A percentile compares a stretch with the other conserved stretches of the same genome.
Evolutionary conservation across 2,329 filamentous ascomycete species (phyloP).

Genomic region (Dothiorella sarmentorum): DNA sequence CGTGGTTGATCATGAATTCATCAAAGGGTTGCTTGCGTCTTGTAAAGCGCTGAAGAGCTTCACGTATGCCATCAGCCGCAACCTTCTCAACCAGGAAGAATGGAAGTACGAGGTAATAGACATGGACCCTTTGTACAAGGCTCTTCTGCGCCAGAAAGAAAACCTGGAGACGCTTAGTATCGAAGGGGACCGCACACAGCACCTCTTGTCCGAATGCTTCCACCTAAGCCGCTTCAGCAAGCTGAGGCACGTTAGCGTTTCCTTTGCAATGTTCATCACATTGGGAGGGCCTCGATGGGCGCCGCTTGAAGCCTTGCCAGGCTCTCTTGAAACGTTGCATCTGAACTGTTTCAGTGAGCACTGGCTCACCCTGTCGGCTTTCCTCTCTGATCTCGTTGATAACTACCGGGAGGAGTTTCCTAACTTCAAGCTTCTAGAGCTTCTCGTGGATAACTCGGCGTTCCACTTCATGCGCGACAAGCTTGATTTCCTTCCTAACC

Average conservation of each 20-base stretch:
- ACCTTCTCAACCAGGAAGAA: background rate
- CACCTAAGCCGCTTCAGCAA: background rate
- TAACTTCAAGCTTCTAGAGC: background rate
- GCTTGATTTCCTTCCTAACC: slow-evolving; percentile 3
- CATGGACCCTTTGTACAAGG: background rate
- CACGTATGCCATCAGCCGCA: background rate
- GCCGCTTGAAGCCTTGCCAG: background rate
- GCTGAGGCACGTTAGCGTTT: background rate
- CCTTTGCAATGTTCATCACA: background rate
- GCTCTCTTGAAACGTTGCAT: background rate
- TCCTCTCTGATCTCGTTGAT: background rate
- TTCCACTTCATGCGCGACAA: slow-evolving; percentile 10
- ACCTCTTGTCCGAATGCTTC: background rate
- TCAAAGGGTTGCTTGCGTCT: background rate
- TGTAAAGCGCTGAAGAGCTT: background rate
- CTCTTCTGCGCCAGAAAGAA: background rate
- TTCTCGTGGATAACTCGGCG: background rate
- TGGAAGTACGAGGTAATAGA: slow-evolving; percentile 5
- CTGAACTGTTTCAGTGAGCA: background rate
- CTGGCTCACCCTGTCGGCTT: slow-evolving; percentile 1
- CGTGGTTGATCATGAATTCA: background rate
- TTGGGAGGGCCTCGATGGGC: background rate
- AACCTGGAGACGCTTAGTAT: background rate
- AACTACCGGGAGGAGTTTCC: slow-evolving; percentile 4
- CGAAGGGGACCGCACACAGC: background rate